Evolutionary conservation across 768 basidiomycete species (phyloP).

Genomic region (Trametes cinnabarina): DNA sequence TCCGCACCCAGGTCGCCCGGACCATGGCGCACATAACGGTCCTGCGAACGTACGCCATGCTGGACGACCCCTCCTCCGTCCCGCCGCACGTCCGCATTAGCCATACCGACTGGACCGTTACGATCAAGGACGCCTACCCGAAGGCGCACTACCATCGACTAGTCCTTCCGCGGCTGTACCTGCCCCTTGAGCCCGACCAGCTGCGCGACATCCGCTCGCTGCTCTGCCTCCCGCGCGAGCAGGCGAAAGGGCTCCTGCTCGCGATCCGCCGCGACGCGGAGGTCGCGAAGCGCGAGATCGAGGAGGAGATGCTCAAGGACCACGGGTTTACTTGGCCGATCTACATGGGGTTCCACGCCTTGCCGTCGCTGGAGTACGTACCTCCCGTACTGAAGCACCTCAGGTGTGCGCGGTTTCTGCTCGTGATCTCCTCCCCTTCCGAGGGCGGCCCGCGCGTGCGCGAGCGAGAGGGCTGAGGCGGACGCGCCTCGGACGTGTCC

Average conservation of each 20-base stretch:
- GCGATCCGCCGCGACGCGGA: slow-evolving; percentile 57
- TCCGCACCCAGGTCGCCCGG: too few relatives aligned
- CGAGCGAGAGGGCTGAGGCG: neutral
- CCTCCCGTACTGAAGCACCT: neutral
- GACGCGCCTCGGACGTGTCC: neutral
- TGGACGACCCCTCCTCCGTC: slow-evolving; percentile 46
- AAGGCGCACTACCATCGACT: slow-evolving; percentile 90
- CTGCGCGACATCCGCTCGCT: slow-evolving; percentile 58
- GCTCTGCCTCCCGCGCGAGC: slow-evolving; percentile 49
- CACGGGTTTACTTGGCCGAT: slow-evolving; percentile 77
- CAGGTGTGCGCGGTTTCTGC: slow-evolving; percentile 1
- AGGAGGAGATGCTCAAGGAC: slow-evolving; percentile 75
- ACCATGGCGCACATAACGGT: slow-evolving; percentile 40
- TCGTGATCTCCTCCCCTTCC: neutral
- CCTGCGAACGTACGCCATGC: slow-evolving; percentile 59
- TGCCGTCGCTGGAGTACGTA: slow-evolving; percentile 82
- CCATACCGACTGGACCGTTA: slow-evolving; percentile 52
- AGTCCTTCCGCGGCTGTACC: slow-evolving; percentile 58
- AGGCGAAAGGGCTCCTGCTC: slow-evolving; percentile 52
- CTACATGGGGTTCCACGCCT: slow-evolving; percentile 82
- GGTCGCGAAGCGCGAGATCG: slow-evolving; percentile 54
- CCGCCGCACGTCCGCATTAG: slow-evolving; percentile 62
- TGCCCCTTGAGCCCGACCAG: slow-evolving; percentile 34
- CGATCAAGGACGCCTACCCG: slow-evolving; percentile 73
- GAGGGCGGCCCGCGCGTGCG: neutral